phyloP scores from a whole-genome alignment of 2,329 filamentous ascomycete species.

The Pestalotiopsis sp. region DNA sequence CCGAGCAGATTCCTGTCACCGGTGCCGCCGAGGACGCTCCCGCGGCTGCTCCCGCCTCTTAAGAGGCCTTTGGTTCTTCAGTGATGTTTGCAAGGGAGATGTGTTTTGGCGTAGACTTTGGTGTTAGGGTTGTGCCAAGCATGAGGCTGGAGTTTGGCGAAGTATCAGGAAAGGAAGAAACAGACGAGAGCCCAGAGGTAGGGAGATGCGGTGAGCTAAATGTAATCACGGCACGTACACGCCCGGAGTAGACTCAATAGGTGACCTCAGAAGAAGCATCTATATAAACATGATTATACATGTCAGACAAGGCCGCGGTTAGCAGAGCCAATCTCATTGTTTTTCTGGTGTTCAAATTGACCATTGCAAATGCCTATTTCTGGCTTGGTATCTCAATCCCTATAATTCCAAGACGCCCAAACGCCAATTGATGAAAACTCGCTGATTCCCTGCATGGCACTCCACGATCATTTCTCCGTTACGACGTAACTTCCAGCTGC shows the following conservation, averaged over 20 bases:
- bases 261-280: not conserved
- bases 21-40: constrained; percentile 16
- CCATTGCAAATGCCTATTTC: not conserved
- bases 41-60: constrained; percentile 31
- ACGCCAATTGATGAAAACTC: constrained; percentile 18
- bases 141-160: not conserved
- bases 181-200: not conserved
- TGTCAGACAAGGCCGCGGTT: not conserved
- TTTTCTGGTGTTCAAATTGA: not conserved
- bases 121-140: not conserved
- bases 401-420: not conserved
- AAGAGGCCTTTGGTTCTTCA: constrained; percentile 15
- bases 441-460: not conserved
- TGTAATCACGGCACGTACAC: not conserved
- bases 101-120: constrained; percentile 3
- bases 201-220: not conserved
- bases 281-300: not conserved
- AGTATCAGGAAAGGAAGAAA: not conserved
- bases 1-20: constrained; percentile 3
- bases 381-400: not conserved
- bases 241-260: not conserved
- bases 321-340: not conserved
- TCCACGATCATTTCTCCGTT: constrained; percentile 36
- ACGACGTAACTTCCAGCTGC: constrained; percentile 62
- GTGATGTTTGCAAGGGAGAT: constrained; percentile 8